Evolutionary conservation across 179 eudicot species (phyloP).

Genomic region (Vitellaria paradoxa): DNA sequence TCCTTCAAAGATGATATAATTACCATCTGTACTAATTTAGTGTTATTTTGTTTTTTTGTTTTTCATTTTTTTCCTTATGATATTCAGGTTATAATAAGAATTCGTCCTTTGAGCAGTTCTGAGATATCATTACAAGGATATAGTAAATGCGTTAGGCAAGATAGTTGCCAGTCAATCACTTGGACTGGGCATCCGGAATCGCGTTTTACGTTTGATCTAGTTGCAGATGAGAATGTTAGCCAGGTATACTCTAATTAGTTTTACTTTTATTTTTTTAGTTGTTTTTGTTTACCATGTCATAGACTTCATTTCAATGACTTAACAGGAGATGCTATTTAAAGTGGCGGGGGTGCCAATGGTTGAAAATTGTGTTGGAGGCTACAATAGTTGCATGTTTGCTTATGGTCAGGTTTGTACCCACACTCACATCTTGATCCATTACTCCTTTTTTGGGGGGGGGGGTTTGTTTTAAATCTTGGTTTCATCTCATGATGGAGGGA

Average conservation of each 20-base stretch:
- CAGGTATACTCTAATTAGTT: conserved; percentile 47
- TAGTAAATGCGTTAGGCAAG: conserved; percentile 77
- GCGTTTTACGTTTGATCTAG: conserved; percentile 89
- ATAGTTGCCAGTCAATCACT: conserved; percentile 77
- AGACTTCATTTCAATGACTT: conserved; percentile 10
- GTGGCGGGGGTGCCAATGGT: conserved; percentile 99
- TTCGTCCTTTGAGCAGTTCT: conserved; percentile 82
- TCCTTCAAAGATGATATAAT: neutral
- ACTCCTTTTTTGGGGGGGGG: neutral
- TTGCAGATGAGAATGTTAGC: conserved; percentile 89
- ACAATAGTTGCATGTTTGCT: conserved; percentile 99
- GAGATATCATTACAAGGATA: conserved; percentile 83
- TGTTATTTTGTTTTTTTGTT: neutral
- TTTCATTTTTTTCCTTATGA: neutral
- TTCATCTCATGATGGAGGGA: neutral
- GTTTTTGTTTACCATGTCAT: neutral
- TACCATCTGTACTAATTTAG: neutral
- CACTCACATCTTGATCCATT: neutral
- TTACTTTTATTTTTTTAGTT: neutral
- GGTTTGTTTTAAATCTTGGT: neutral
- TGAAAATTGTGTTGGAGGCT: conserved; percentile 92
- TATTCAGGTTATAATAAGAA: conserved; percentile 81
- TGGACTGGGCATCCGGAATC: conserved; percentile 99
- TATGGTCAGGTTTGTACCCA: conserved; percentile 82
- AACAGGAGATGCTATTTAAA: conserved; percentile 86